Evolutionary conservation across 352 stramenopile species (phyloP), one percentile per base, ranked within the genome.

Genomic region (Globisporangium radiosum): DNA sequence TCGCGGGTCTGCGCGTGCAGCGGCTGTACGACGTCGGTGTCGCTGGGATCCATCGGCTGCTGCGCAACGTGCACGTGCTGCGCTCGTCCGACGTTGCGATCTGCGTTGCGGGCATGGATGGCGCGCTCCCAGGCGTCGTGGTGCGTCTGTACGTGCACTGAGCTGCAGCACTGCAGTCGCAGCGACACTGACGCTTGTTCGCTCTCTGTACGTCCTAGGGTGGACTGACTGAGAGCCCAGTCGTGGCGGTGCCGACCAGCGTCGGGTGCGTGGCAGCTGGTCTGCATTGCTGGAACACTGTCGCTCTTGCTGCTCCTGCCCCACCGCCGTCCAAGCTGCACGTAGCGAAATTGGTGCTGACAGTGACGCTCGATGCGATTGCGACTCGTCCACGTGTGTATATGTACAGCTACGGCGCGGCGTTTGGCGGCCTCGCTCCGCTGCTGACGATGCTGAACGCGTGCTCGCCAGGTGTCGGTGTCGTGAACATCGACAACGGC

Each of bases 401-500:
- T 49, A 25, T 10, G 15, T 40, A 4, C 54, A 80, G 71, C n/a
- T 95, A 95, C 53, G 86, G 86, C 11, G 84, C 83, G 19, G 84
- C 85, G 3, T 95, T 95, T 53, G 82, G 88, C 3, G 97, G 96
- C 0, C 71, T 99, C 9, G 95, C 92, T 54, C 95, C 96, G 0
- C 74, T 99, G 50, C 72, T 99, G 15, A 98, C 96, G 9, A 99
- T 99, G 96, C 77, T 99, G 40, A 99, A 99, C 71, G 94, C 88
- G 17, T 99, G 96, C 68, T 97, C 93, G 47, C 97, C 97, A 13
- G 97, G 97, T n/a, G 95, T 99, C 3, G 92, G 90, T n/a, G 95
- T 99, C 44, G 94, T 99, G n/a, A 99, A 99, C 71, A 98, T 99
- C 62, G 97, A 99, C 73, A 99, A 99, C 67, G 97, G 97, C 42